Base-by-base conservation (phyloP, 2,329 filamentous ascomycete species). In the Calonectria honghensis region DNA sequence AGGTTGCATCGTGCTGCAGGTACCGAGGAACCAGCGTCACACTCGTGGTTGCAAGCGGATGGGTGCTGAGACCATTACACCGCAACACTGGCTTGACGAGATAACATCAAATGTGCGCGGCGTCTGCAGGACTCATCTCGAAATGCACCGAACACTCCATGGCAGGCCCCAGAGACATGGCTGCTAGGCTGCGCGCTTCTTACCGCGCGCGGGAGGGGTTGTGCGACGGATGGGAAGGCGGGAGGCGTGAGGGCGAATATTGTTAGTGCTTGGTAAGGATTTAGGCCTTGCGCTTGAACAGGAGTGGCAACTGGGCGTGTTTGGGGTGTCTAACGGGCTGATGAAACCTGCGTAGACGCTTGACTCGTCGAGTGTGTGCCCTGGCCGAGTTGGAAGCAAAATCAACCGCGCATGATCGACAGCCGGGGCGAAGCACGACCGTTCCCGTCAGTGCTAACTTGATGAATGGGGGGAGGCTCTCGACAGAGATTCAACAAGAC, bases 1-100 rank as follows among this genome's bases (percentile, higher is more conserved):
- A 79, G 76, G 75, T 75, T 74, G 72, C 76, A 73, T 75, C 72
- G 69, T 76, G 74, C 77, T 80, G 78, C 78, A 80, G 78, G 78
- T 76, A 80, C 78, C 78, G 61, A 54, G 61, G 66, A 37, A 52
- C 51, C 51, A 66, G 59, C 59, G 72, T 73, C 72, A 45, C 59
- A 69, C 27, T 63, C 64, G 64, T 48, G 48, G 51, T 59, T 69
- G 66, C 59, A 65, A 50, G 20, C 27, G n/a, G 35, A 64, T 54
- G 59, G 45, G 51, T 24, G 52, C 51, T 68, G 65, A 32, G 57
- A 61, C 35, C 14, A 61, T 61, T 61, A 61, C 35, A 37, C 57
- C 37, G 57, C 45, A 48, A 37, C 51, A 31, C 51, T 4, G 16
- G 24, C 51, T 54, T 54, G 27, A 54, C 51, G 51, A 54, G 57